These are phyloP conservation scores for Ascocoryne sarcoides DNA, from an alignment of 2,329 filamentous ascomycete species.

Conservation along the genomic window DNA sequence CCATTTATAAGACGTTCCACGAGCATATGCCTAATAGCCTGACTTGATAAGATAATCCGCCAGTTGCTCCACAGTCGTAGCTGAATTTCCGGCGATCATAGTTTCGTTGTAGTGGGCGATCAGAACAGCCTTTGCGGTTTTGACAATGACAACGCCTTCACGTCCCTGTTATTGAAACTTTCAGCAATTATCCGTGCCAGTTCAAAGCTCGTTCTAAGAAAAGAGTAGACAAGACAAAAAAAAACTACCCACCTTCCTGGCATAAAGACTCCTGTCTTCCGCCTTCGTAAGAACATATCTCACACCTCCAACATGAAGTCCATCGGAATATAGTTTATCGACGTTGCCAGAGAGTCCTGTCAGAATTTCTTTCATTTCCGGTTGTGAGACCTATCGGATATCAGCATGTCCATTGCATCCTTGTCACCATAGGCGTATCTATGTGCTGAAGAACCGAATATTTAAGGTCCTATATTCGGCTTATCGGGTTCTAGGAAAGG, in stretches of 20 bases:
- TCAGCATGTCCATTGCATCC: constrained; percentile 11
- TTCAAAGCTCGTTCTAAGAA: too few species aligned
- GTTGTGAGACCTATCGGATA: constrained; percentile 41
- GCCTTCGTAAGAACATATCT: constrained; percentile 71
- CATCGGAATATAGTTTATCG: constrained; percentile 61
- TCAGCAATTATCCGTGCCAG: not conserved
- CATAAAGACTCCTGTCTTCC: constrained; percentile 74
- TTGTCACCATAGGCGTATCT: too few species aligned
- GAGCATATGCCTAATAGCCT: constrained; percentile 49
- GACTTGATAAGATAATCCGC: constrained; percentile 74
- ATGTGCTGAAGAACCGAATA: too few species aligned
- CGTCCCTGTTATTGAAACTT: constrained; percentile 48
- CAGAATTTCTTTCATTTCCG: constrained; percentile 51
- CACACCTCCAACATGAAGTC: constrained; percentile 66
- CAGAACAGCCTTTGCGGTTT: constrained; percentile 83
- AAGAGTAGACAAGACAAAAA: too few species aligned
- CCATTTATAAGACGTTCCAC: not conserved
- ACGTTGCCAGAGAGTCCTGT: constrained; percentile 39
- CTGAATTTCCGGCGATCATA: constrained; percentile 65
- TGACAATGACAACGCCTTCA: constrained; percentile 72
- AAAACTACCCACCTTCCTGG: constrained; percentile 61
- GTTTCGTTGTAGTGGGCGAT: constrained; percentile 76
- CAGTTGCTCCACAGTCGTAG: constrained; percentile 71
- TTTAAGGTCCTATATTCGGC: not conserved
- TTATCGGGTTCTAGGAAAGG: not conserved